phyloP scores from a whole-genome alignment of 2,329 filamentous ascomycete genomes.

The Clonostachys sp. region DNA sequence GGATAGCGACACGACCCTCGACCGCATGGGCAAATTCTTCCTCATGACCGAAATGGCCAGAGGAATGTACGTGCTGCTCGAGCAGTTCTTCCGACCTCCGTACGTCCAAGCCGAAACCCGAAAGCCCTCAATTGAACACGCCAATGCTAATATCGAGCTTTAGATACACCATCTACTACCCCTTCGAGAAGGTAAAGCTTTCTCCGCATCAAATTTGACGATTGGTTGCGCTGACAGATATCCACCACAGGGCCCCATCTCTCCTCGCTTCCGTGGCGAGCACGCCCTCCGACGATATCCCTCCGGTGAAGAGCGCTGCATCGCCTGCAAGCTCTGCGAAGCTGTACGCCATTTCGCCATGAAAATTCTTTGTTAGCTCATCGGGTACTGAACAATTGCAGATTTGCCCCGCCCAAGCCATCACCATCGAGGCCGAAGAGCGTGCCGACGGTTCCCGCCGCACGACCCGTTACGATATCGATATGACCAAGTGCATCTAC shows the following conservation, averaged over 20 bases:
- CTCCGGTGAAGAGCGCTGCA: slow-evolving; percentile 96
- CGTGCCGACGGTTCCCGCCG: slow-evolving; percentile 91
- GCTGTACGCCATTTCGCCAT: slow-evolving; percentile 45
- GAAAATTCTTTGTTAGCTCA: too few relatives aligned
- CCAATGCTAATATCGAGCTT: background rate
- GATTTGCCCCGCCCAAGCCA: slow-evolving; percentile 96
- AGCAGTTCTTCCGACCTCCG: slow-evolving; percentile 98
- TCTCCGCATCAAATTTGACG: background rate
- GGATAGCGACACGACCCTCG: slow-evolving; percentile 69
- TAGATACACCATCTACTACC: slow-evolving; percentile 97
- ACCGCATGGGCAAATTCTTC: slow-evolving; percentile 90
- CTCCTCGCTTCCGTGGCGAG: slow-evolving; percentile 95
- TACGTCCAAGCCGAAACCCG: slow-evolving; percentile 48
- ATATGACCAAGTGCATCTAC: slow-evolving; percentile 99
- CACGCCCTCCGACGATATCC: slow-evolving; percentile 95
- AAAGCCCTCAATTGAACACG: background rate
- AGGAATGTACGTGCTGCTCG: slow-evolving; percentile 95
- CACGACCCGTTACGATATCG: slow-evolving; percentile 97
- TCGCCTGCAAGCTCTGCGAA: slow-evolving; percentile 99
- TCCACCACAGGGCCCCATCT: slow-evolving; percentile 73
- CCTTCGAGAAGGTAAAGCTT: slow-evolving; percentile 78
- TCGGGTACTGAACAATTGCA: slow-evolving; percentile 13
- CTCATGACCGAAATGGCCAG: slow-evolving; percentile 92
- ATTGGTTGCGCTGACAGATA: background rate
- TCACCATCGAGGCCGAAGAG: slow-evolving; percentile 98